phyloP scores from a whole-genome alignment of 352 stramenopile species.

The Phytopythium sindhum region DNA sequence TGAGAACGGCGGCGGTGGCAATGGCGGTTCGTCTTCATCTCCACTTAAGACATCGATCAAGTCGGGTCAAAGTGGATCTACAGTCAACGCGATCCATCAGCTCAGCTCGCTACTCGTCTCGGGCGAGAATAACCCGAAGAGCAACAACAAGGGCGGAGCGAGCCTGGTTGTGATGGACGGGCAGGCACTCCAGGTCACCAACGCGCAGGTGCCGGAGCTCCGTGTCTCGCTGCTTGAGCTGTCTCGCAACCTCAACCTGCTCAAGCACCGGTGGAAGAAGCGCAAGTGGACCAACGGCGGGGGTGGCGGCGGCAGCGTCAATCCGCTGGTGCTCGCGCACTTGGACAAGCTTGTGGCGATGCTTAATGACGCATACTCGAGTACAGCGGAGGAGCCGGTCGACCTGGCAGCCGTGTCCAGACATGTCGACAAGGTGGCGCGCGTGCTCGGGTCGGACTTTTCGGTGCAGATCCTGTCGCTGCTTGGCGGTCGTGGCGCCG shows the following conservation, averaged over 20 bases:
- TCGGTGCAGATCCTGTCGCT: slow-evolving; percentile 57
- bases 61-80: background rate
- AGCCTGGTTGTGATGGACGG: slow-evolving; percentile 3
- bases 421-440: slow-evolving; percentile 57
- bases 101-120: slow-evolving; percentile 1
- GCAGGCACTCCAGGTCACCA: slow-evolving; percentile 21
- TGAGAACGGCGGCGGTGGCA: background rate
- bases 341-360: slow-evolving; percentile 64
- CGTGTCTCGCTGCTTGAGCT: slow-evolving; percentile 72
- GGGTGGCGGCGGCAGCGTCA: slow-evolving; percentile 16
- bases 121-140: background rate
- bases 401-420: slow-evolving; percentile 36
- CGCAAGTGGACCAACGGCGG: slow-evolving; percentile 27
- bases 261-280: slow-evolving; percentile 61
- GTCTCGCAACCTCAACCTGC: slow-evolving; percentile 61
- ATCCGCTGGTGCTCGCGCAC: slow-evolving; percentile 57
- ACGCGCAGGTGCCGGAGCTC: slow-evolving; percentile 54
- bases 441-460: slow-evolving; percentile 59
- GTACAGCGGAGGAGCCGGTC: slow-evolving; percentile 49
- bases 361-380: slow-evolving; percentile 71
- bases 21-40: background rate
- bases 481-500: slow-evolving; percentile 29
- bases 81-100: background rate
- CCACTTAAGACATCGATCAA: background rate
- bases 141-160: background rate